Conservation (phyloP, 352 stramenopile species). For the Blastocystis sp. region DNA sequence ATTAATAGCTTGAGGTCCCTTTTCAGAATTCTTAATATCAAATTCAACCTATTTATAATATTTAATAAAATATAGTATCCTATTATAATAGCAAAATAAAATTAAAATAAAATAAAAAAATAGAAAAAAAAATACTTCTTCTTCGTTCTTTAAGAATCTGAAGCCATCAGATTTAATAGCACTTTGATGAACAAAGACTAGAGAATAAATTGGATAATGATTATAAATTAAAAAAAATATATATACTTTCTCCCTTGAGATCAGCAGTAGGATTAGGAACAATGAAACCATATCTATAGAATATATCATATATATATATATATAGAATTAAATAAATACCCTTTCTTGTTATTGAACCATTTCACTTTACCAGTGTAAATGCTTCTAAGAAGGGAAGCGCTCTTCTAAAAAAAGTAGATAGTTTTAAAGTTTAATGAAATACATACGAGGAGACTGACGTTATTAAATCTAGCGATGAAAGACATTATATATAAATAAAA, state of each 20-base stretch:
- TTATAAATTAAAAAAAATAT: not conserved
- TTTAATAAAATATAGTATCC: too few relatives aligned
- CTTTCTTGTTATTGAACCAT: conserved; percentile 37
- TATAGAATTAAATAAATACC: too few relatives aligned
- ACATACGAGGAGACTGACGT: too few relatives aligned
- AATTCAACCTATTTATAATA: conserved; percentile 35
- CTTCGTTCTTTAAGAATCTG: conserved; percentile 24
- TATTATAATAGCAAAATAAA: too few relatives aligned
- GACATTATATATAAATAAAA: too few relatives aligned
- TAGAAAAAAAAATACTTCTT: not conserved
- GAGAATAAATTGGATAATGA: not conserved
- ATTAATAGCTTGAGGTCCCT: conserved; percentile 11
- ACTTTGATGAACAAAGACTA: conserved; percentile 28
- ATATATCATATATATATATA: not conserved
- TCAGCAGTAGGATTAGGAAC: conserved; percentile 17
- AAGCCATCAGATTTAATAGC: conserved; percentile 18
- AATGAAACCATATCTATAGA: conserved; percentile 22
- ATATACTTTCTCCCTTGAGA: conserved; percentile 1
- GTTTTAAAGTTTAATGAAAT: too few relatives aligned
- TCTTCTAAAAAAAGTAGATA: conserved; percentile 28
- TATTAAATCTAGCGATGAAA: too few relatives aligned
- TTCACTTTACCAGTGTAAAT: conserved; percentile 27
- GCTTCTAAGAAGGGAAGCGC: not conserved
- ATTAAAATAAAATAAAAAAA: not conserved
- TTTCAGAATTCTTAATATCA: conserved; percentile 11